phyloP scores from a whole-genome alignment of 257 asterid species.

The Echium plantagineum region DNA sequence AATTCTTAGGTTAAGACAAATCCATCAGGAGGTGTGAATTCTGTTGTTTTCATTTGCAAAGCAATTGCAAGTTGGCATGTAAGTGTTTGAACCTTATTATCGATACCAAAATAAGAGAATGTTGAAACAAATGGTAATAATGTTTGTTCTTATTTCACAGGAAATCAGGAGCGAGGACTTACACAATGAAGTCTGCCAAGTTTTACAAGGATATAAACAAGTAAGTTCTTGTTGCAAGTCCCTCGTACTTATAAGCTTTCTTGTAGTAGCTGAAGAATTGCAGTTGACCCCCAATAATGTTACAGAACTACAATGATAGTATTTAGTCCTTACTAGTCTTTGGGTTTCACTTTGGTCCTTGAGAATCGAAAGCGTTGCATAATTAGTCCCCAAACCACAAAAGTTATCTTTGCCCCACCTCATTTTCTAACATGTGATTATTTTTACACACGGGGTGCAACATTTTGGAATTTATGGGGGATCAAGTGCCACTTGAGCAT shows the following conservation, averaged over 20 bases:
- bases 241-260: background rate
- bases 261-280: background rate
- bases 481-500: background rate
- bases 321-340: background rate
- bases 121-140: no score
- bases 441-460: background rate
- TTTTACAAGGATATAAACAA: conserved; percentile 82
- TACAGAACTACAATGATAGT: no score
- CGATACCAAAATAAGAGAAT: background rate
- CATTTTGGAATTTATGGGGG: background rate
- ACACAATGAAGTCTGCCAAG: conserved; percentile 81
- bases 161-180: conserved; percentile 86
- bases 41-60: conserved; percentile 66
- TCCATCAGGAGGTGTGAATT: conserved; percentile 81
- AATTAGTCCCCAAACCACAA: no score
- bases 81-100: conserved; percentile 16
- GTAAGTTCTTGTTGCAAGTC: conserved; percentile 30
- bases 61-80: conserved; percentile 99
- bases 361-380: background rate
- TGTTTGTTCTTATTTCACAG: conserved; percentile 23
- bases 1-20: conserved; percentile 65
- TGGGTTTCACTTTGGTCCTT: background rate
- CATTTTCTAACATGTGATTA: background rate
- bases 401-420: no score
- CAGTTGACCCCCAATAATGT: background rate